Base-by-base conservation (phyloP, 768 basidiomycete genomes). In the Cystofilobasidium ferigula region DNA sequence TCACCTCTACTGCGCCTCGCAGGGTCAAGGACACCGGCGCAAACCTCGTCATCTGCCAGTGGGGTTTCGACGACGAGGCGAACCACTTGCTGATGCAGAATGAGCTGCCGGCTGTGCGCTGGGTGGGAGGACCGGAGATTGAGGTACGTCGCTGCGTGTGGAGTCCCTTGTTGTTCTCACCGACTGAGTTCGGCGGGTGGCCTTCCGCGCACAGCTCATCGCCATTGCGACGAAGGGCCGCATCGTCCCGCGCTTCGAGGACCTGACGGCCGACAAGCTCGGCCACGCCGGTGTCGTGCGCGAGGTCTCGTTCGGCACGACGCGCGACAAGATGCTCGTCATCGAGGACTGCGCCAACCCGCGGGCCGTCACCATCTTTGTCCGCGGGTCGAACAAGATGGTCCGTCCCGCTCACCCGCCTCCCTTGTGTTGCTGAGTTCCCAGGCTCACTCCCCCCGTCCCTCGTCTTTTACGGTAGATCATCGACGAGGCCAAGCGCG, bases 51-150 rank as follows among this genome's bases (percentile, higher is more conserved):
- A 97, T 99, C 72, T 99, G 95, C 77, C 95, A 99, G 75, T 99
- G 95, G 95, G 95, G 95, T 68, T 99, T 99, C 74, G 95, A 99
- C 74, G 95, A 99, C 73, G 95, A 99, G 78, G 95, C 95, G 51
- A 99, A 99, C 74, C 95, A 98, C 75, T 71, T 98, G 72, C 77
- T 99, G 70, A 91, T 98, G 89, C 92, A 95, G 80, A 98, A 97
- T 72, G 89, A 93, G 18, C 81, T 99, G 40, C 95, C 95, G 48
- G 89, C 95, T 34, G 94, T 98, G 35, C 83, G 95, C 74, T 98
- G 95, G 95, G 95, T 99, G 63, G 95, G 95, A 68, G 95, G 95
- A 28, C 95, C 95, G 4, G 95, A 99, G 76, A 99, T 99, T 69
- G 95, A 99, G 85, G 91, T 92, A 61, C 38, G 73, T 71, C 58